Conservation (phyloP, 164 flowering plant genomes). For the Annona squamosa region DNA sequence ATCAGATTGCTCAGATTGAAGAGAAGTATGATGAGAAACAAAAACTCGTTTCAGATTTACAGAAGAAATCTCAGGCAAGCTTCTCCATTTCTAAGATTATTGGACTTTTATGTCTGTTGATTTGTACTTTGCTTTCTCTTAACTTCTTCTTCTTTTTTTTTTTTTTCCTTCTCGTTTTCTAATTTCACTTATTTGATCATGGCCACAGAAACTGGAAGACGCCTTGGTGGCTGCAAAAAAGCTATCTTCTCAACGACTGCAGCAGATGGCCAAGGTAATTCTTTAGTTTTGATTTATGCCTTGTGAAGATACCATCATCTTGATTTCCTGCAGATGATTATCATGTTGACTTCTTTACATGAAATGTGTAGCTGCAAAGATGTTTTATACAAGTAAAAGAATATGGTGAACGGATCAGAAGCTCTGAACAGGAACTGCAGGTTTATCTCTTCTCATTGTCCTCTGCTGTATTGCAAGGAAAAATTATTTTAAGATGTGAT, state of each 20-base stretch:
- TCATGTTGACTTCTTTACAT: neutral
- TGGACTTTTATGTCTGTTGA: neutral
- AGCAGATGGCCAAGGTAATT: conserved; percentile 57
- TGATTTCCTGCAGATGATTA: neutral
- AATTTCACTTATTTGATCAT: conserved; percentile 9
- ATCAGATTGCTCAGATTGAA: conserved; percentile 54
- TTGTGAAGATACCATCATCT: neutral
- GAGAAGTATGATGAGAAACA: conserved; percentile 39
- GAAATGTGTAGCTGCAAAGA: conserved; percentile 50
- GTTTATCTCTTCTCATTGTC: conserved; percentile 20
- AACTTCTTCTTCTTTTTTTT: neutral
- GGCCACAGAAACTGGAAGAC: conserved; percentile 62
- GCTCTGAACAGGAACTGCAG: conserved; percentile 75
- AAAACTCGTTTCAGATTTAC: conserved; percentile 40
- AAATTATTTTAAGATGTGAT: too few species aligned
- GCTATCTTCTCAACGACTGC: conserved; percentile 43
- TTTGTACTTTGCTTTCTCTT: neutral
- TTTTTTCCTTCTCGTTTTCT: neutral
- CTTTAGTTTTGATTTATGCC: too few species aligned
- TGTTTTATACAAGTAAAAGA: conserved; percentile 58
- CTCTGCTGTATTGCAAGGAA: neutral
- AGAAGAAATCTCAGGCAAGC: conserved; percentile 59
- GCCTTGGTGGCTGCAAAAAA: conserved; percentile 49
- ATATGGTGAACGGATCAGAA: conserved; percentile 46
- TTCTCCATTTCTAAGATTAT: neutral